Percentiles rank a stretch among this genome's conserved stretches.
phyloP scores from a whole-genome alignment of 495 filamentous ascomycete genomes.

The Symbiotaphrina buchneri region DNA sequence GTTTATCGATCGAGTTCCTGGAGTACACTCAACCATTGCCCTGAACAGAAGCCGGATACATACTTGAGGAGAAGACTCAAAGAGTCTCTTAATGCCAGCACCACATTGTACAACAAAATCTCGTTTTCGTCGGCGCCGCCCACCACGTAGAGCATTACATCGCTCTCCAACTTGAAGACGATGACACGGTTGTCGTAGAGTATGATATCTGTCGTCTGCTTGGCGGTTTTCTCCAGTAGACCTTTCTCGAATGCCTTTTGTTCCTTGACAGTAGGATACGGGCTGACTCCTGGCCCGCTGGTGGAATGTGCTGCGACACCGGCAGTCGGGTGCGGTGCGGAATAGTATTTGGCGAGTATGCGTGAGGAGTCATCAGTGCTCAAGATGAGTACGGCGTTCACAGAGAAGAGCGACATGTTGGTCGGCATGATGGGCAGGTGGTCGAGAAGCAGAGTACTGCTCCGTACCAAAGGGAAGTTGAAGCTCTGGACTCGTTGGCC shows the following conservation, averaged over 20 bases:
- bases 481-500: too few species aligned
- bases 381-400: conserved; percentile 84
- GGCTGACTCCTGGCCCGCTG: conserved; percentile 41
- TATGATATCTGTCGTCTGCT: conserved; percentile 85
- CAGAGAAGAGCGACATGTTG: conserved; percentile 68
- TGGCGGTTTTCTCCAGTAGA: conserved; percentile 85
- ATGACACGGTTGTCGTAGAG: conserved; percentile 89
- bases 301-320: conserved; percentile 24
- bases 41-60: conserved; percentile 8
- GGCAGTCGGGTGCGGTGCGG: conserved; percentile 52
- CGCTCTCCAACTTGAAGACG: conserved; percentile 92
- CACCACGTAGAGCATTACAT: conserved; percentile 93
- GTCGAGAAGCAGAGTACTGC: too few species aligned
- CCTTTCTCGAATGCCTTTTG: conserved; percentile 95
- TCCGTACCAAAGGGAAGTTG: too few species aligned
- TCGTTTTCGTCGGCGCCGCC: conserved; percentile 89
- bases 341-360: conserved; percentile 93
- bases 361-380: conserved; percentile 69
- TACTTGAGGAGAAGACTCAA: conserved; percentile 86
- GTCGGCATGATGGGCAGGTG: conserved; percentile 18
- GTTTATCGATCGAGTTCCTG: conserved; percentile 78
- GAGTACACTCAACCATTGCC: not conserved
- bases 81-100: conserved; percentile 70
- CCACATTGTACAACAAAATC: conserved; percentile 82
- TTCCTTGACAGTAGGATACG: conserved; percentile 76